Evolutionary conservation across 2,329 filamentous ascomycete genomes (phyloP), one percentile per base, ranked within the genome.

Genomic region (Escovopsis sp.): DNA sequence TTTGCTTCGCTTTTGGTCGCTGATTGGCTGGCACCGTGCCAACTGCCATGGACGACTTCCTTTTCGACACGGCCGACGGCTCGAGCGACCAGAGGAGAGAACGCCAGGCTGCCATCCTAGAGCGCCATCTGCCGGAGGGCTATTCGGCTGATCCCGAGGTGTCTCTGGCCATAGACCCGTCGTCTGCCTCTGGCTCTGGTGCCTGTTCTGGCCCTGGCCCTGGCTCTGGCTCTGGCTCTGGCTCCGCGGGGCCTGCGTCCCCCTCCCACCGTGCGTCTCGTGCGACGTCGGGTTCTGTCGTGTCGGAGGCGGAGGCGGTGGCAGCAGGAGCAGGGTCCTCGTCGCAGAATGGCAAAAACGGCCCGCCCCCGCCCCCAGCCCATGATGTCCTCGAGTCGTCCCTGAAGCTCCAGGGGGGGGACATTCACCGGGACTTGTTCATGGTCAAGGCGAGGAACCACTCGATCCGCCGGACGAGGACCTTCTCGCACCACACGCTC

Each of bases 401-500:
- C 0, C 60, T 86, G 35, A 72, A 65, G 39, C 63, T 86, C 3
- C 79, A 80, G 48, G 81, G 81, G 35, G 81, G 81, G 28, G 81
- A 87, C 47, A 78, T 87, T 16, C 80, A 86, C 51, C 75, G 81
- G 25, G 78, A 83, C 47, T 68, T 87, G 25, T 87, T 81, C 66
- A 79, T 73, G 50, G 75, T 84, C 46, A 73, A 77, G 41, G 72
- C 75, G 13, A 64, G 72, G 27, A 57, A 55, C 21, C 53, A 49
- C 52, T 53, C 68, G 48, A 46, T 58, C 55, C 52, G 72, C 47
- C 69, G 80, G 41, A 65, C 80, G 13, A 68, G 69, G 35, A 84
- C 79, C 0, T 85, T 85, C 47, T 76, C 79, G 33, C 61, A 72
- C 43, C 61, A 66, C 2, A 52, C 54, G 1, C 17, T 17, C 4